Evolutionary conservation across 1,139 yeast species (phyloP).

Genomic region (Zygotorulaspora mrakii): DNA sequence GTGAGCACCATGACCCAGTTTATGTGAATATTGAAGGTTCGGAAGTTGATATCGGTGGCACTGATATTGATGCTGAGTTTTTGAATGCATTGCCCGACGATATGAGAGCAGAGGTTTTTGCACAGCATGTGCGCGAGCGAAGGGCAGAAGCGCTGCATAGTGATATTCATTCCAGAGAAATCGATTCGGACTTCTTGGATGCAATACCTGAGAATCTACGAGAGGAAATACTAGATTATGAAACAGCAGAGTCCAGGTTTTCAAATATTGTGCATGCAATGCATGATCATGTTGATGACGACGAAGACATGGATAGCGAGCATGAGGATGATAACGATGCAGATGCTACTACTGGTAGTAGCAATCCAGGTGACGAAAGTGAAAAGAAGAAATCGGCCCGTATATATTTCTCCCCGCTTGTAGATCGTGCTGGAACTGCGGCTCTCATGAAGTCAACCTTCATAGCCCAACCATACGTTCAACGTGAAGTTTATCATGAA

Average conservation of each 20-base stretch:
- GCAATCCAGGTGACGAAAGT: slow-evolving; percentile 10
- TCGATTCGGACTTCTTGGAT: slow-evolving; percentile 76
- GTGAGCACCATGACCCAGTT: slow-evolving; percentile 47
- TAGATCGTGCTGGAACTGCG: slow-evolving; percentile 75
- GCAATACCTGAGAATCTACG: slow-evolving; percentile 77
- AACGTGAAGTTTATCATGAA: slow-evolving; percentile 64
- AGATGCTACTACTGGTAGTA: slow-evolving; percentile 4
- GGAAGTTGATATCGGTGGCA: slow-evolving; percentile 80
- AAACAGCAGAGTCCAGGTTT: slow-evolving; percentile 47
- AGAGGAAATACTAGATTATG: slow-evolving; percentile 69
- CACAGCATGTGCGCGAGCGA: slow-evolving; percentile 77
- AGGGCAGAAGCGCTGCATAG: slow-evolving; percentile 46
- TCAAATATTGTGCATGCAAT: slow-evolving; percentile 23
- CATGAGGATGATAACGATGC: slow-evolving; percentile 25
- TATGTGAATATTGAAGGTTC: slow-evolving; percentile 74
- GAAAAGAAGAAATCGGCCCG: slow-evolving; percentile 40
- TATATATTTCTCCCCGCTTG: slow-evolving; percentile 57
- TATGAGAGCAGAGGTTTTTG: slow-evolving; percentile 87
- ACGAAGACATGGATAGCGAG: slow-evolving; percentile 24
- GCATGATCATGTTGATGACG: slow-evolving; percentile 33
- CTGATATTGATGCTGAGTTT: slow-evolving; percentile 90
- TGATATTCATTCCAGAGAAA: slow-evolving; percentile 51
- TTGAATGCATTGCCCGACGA: slow-evolving; percentile 88
- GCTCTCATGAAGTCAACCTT: slow-evolving; percentile 68
- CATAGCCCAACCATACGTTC: slow-evolving; percentile 64